Evolutionary conservation across 345 rosid genomes (phyloP).

Genomic region (Melastoma malabathricum): DNA sequence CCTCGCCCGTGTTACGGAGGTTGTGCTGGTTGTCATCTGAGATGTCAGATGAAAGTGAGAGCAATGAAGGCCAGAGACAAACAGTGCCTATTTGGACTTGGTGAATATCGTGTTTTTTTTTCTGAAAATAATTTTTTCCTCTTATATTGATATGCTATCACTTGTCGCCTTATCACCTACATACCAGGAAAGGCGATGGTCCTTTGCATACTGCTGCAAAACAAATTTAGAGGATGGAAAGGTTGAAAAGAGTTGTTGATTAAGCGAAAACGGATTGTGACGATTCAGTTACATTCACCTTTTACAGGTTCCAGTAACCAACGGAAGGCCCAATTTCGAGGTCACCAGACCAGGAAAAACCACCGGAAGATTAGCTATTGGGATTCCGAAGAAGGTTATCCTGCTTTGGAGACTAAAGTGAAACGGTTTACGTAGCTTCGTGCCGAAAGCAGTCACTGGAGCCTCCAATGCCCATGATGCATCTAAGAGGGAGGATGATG

Average conservation of each 20-base stretch:
- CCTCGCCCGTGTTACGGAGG: too few relatives aligned
- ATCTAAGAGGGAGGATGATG: conserved; percentile 56
- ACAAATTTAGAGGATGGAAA: conserved; percentile 81
- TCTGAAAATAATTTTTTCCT: too few relatives aligned
- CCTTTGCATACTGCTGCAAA: conserved; percentile 78
- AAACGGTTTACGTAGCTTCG: conserved; percentile 83
- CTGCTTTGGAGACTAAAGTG: conserved; percentile 93
- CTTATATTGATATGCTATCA: too few relatives aligned
- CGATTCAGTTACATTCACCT: conserved; percentile 52
- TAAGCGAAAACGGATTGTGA: conserved; percentile 63
- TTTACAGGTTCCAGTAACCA: too few relatives aligned
- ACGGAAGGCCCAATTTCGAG: conserved; percentile 77
- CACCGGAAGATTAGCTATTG: conserved; percentile 68
- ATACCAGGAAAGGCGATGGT: conserved; percentile 46
- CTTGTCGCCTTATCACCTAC: conserved; percentile 39
- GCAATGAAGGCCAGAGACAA: too few relatives aligned
- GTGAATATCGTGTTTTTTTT: too few relatives aligned
- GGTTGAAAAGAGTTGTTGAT: conserved; percentile 72
- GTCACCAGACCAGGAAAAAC: conserved; percentile 81
- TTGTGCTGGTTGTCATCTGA: too few relatives aligned
- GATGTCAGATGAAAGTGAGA: too few relatives aligned
- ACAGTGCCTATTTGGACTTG: too few relatives aligned
- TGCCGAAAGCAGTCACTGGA: conserved; percentile 37
- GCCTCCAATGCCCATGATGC: conserved; percentile 24
- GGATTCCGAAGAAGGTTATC: conserved; percentile 80